Conservation (phyloP, 2,329 filamentous ascomycete genomes). For the Aspergillus sp. region DNA sequence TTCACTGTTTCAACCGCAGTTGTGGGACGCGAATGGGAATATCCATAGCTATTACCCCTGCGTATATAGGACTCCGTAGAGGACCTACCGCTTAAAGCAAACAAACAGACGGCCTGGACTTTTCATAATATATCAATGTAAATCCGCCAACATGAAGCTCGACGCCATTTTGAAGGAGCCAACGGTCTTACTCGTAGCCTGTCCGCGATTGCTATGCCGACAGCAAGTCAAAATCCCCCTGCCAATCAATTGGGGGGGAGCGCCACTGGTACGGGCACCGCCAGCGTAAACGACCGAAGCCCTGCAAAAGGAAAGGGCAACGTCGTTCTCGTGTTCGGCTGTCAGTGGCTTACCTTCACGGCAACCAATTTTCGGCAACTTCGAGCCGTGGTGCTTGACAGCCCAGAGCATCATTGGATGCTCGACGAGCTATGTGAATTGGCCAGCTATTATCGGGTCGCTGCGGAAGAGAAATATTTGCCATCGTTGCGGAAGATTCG, state of each 20-base stretch:
- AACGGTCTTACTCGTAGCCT: neutral
- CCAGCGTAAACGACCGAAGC: neutral
- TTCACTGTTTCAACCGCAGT: neutral
- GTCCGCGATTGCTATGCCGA: neutral
- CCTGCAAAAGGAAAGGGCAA: neutral
- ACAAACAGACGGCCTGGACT: neutral
- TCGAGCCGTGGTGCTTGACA: constrained; percentile 10
- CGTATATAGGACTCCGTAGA: neutral
- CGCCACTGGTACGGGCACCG: neutral
- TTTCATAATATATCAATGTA: neutral
- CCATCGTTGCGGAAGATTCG: constrained; percentile 4
- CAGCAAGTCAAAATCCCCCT: neutral
- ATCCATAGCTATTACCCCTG: neutral
- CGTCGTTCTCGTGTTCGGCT: constrained; percentile 18
- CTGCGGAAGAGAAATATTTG: constrained; percentile 1
- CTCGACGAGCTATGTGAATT: constrained; percentile 15
- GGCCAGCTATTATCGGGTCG: constrained; percentile 12
- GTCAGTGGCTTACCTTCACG: constrained; percentile 18
- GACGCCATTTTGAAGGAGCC: neutral
- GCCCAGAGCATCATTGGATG: constrained; percentile 15
- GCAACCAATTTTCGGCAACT: constrained; percentile 14
- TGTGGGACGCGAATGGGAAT: neutral
- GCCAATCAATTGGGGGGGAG: neutral
- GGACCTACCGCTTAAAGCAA: neutral
- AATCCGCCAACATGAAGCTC: neutral